Conservation (phyloP, 495 filamentous ascomycete genomes). For the Tirmania nivea region DNA sequence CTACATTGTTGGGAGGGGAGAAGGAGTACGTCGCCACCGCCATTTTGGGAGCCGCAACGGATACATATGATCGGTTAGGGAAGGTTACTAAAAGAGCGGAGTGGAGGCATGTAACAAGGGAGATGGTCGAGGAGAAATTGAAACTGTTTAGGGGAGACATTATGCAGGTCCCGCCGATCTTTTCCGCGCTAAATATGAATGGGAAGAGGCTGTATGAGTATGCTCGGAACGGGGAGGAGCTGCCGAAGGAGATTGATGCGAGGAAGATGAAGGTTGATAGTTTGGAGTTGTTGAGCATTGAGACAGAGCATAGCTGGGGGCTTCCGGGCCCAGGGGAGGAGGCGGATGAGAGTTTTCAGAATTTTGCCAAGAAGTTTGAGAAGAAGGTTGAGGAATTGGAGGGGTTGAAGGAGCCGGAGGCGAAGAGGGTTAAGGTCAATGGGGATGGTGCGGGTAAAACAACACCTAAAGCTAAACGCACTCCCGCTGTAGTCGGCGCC, state of each 20-base stretch:
- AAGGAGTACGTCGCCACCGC: conserved; percentile 83
- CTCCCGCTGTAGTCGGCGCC: conserved; percentile 9
- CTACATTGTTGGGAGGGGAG: conserved; percentile 59
- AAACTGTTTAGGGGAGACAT: conserved; percentile 60
- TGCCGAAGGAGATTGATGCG: conserved; percentile 63
- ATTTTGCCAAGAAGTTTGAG: conserved; percentile 43
- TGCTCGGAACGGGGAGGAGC: conserved; percentile 63
- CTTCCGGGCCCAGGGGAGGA: conserved; percentile 46
- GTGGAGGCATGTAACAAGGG: conserved; percentile 57
- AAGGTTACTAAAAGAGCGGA: conserved; percentile 52
- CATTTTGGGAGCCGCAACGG: conserved; percentile 78
- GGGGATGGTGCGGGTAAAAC: conserved; percentile 1
- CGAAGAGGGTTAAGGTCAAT: neutral
- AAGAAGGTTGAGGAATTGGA: conserved; percentile 48
- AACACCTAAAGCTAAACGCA: neutral
- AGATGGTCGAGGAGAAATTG: conserved; percentile 56
- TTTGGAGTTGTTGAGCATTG: conserved; percentile 69
- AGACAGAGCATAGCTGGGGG: conserved; percentile 38
- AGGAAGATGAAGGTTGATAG: conserved; percentile 53
- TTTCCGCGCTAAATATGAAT: conserved; percentile 74
- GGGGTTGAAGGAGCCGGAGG: conserved; percentile 19
- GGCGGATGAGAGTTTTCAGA: conserved; percentile 7
- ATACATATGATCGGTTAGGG: conserved; percentile 71
- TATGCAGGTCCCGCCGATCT: conserved; percentile 78
- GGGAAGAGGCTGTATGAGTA: conserved; percentile 93